Base-by-base conservation (phyloP, 805 yeast species). In the Diddensiella transvaalensis region DNA sequence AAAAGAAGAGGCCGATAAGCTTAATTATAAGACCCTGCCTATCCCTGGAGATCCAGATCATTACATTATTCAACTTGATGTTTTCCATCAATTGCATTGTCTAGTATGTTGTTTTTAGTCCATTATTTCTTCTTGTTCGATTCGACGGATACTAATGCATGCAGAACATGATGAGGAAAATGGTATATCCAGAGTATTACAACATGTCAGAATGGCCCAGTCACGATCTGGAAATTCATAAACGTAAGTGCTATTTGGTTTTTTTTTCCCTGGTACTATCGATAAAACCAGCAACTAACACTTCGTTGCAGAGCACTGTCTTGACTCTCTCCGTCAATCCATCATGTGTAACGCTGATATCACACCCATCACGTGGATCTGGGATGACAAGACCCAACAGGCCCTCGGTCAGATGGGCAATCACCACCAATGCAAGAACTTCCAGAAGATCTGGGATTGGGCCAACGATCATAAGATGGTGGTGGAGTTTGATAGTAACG, bases 41-140 rank as follows among this genome's bases (percentile, higher is more conserved):
- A 29, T 36, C 15, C 47, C 47, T 17, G 43, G 33, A 8, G 47
- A 44, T 23, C 47, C 47, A 6, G 47, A 32, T 15, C 33, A 44
- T 36, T 30, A 44, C 22, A 18, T 44, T 10, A 17, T 23, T 6
- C 26, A 38, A 21, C n/a, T 44, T 23, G 47, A 44, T 15, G 47
- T 35, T 4, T 44, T 44, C 40, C 47, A 44, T 23, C 40, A 44
- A 22, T 22, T 44, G 43, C 47, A 44, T 33, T 44, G 47, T 22
- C 19, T 44, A 10, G 42, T 38, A 38, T 11, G 42, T 38, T 17
- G 6, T 10, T 38, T 5, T 11, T 11, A 11, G n/a, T n/a, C n/a
- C n/a, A n/a, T n/a, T n/a, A 10, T 13, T 29, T 29, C 32, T 29
- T 10, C 10, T 10, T 10, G 32, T 29, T 10, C 32, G 10, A 13